These are phyloP conservation scores for Jaltomata sinuosa DNA, from an alignment of 257 asterid species.

Conservation along the genomic window DNA sequence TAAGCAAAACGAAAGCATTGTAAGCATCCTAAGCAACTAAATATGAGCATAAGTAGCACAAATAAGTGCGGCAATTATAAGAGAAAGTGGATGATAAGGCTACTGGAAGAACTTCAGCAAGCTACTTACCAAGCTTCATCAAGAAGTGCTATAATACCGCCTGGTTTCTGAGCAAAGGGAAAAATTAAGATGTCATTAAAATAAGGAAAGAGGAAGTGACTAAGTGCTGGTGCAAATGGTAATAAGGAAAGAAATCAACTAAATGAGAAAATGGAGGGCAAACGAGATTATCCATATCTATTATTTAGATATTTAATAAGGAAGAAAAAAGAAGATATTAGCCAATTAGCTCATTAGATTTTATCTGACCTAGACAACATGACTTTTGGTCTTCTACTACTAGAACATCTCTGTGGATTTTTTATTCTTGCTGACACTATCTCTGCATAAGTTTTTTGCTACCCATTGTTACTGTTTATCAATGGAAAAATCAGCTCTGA, in stretches of 20 bases:
- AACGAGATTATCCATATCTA: not conserved
- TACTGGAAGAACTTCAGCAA: not conserved
- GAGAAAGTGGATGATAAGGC: not conserved
- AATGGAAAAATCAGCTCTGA: not conserved
- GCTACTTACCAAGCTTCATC: constrained; percentile 94
- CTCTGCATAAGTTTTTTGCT: not conserved
- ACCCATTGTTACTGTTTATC: not conserved
- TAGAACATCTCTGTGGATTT: not conserved
- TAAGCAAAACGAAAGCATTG: constrained; percentile 2
- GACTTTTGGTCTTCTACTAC: not conserved
- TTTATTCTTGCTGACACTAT: not conserved
- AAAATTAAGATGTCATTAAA: not conserved
- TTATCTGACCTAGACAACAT: not conserved
- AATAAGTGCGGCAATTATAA: not conserved
- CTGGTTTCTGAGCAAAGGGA: constrained; percentile 68
- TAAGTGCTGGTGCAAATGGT: not conserved
- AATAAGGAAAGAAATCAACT: not conserved
- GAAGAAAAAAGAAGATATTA: not conserved
- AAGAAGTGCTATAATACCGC: constrained; percentile 95
- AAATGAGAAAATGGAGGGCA: not conserved
- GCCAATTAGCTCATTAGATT: not conserved
- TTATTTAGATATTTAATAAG: not conserved
- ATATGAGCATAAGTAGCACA: not conserved
- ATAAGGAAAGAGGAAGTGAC: not conserved
- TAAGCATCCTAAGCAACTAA: constrained; percentile 1